Base-by-base conservation (phyloP, 257 asterid species). In the Paulownia fortunei region DNA sequence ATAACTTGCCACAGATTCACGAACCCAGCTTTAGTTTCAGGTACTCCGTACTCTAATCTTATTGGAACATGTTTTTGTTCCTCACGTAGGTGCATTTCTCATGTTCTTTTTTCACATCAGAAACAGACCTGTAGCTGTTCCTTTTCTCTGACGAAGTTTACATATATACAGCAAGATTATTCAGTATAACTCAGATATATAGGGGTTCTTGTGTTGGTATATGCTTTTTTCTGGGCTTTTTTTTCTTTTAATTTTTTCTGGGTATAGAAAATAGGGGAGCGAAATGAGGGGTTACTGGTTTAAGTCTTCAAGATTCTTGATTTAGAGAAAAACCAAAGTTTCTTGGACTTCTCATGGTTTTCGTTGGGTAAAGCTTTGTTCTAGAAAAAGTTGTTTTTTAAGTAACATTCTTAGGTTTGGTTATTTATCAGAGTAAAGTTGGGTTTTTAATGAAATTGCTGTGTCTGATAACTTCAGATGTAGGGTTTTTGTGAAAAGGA, bases 11-110 rank as follows among this genome's bases (percentile, higher is more conserved):
- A 39, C 44, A 34, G 61, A 66, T 76, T 69, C 80, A 24, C 55
- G 59, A 56, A 42, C 26, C 70, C 69, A 8, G 59, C 80, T 47
- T 54, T 44, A 18, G 2, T 59, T 21, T 32, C 68, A 76, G 81
- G 76, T 84, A 78, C 37, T 51, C 67, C 18, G 6, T 1, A 2
- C 61, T 27, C 72, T 32, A 7, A 19, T 60, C 30, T 68, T 21
- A 13, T 16, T 37, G 49, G 16, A 37, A 34, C 34, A 16, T 13
- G 37, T 32, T 54, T 79, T 59, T 73, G 0, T 30, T n/a, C 3
- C 62, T 10, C 26, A 8, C 4, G 36, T 46, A 21, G 56, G 4
- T 30, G 56, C 66, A 37, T 37, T 46, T 34, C 61, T 36, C 68
- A 15, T 52, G 62, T 27, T 49, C 59, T 27, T 18, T 24, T 15